Base-by-base conservation (phyloP, 768 basidiomycete genomes). In the Suillus sp. region DNA sequence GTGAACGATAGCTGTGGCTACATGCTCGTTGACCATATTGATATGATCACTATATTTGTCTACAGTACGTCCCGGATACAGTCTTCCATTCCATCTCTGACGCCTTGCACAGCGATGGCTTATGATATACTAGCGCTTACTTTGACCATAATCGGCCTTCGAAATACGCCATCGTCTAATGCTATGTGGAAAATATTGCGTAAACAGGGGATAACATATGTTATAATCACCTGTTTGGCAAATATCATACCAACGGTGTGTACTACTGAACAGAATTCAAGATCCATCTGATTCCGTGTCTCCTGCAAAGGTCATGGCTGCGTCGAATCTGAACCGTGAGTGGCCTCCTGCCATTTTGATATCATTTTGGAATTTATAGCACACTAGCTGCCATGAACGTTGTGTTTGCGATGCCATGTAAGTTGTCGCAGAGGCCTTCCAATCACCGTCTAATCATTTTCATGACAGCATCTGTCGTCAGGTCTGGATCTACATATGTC, bases 201-300 rank as follows among this genome's bases (percentile, higher is more conserved):
- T 13, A 57, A 27, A 57, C 56, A 57, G 18, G 56, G 56, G 38
- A 20, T 40, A 57, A 11, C 25, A 40, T 57, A 57, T 20, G 56
- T 57, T 5, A 6, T 37, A 25, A 4, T 42, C 27, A 57, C 56
- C 38, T 57, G 38, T 18, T 3, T 57, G 2, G 56, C 27, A 57
- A 57, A 57, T 40, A 27, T 40, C 9, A 6, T 57, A 20, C 38
- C 56, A 27, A 16, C 22, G 1, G 56, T 57, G 18, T 18, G 56
- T 57, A 38, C 18, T 37, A 8, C 34, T 30, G 25, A 20, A 30
- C 11, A 57, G 25, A 40, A 57, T 40, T 1, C 18, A 57, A 6
- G 27, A 30, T 57, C 11, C 18, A 20, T 25, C 38, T 57, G 25
- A 40, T 42, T 30, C 20, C 20, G 3, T 20, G 16, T 57, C 56